A percentile compares a stretch with the other conserved stretches of the same genome.
Conservation (phyloP, 805 yeast species). For the Kuraishia hungarica region DNA sequence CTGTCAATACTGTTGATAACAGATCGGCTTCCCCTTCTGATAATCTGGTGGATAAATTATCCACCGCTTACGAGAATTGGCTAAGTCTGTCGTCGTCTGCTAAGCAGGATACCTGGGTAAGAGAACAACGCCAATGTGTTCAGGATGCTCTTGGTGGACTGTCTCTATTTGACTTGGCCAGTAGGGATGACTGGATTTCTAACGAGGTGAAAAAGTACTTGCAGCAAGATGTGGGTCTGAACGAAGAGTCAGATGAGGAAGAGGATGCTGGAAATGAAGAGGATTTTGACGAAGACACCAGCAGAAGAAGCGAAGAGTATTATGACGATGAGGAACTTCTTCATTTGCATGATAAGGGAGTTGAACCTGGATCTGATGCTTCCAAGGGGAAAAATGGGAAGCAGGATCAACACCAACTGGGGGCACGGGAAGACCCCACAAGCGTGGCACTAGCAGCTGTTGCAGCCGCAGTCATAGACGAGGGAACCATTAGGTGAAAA, state of each 20-base stretch:
- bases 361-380: constrained; percentile 1
- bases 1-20: constrained; percentile 13
- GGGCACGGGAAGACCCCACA: constrained; percentile 9
- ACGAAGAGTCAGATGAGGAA: constrained; percentile 3
- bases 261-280: constrained; percentile 1
- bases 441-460: constrained; percentile 22
- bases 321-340: not conserved
- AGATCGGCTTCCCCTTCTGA: too few species aligned
- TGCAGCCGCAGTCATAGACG: constrained; percentile 19
- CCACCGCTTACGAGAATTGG: constrained; percentile 40
- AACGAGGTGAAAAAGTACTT: not conserved
- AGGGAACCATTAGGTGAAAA: not conserved
- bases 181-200: constrained; percentile 25
- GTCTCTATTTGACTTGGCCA: constrained; percentile 33
- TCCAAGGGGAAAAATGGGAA: not conserved
- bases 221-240: constrained; percentile 2
- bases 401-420: too few species aligned
- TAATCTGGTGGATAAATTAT: constrained; percentile 20
- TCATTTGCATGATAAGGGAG: not conserved
- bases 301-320: not conserved
- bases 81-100: constrained; percentile 22
- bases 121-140: constrained; percentile 35
- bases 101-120: constrained; percentile 32
- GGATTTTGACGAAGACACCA: not conserved
- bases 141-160: constrained; percentile 31